These are phyloP conservation scores for Xanthoconium separans DNA, from an alignment of 1,284 basidiomycete genomes.

Conservation along the genomic window DNA sequence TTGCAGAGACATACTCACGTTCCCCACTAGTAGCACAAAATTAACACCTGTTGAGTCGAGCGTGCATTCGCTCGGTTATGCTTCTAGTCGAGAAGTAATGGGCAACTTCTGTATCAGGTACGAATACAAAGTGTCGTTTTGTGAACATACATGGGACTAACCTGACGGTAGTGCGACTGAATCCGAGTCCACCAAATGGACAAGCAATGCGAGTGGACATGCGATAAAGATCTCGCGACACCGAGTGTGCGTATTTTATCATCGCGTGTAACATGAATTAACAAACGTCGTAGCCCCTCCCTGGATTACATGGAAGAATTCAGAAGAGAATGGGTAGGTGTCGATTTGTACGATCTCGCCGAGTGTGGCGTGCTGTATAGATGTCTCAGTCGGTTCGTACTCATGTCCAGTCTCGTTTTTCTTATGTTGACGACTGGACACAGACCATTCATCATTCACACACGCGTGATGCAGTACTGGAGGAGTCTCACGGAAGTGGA, in stretches of 20 bases:
- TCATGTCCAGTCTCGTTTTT: not conserved
- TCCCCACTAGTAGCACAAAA: not conserved
- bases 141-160: not conserved
- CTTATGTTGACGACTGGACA: not conserved
- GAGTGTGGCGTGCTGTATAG: slow-evolving; percentile 2
- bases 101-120: not conserved
- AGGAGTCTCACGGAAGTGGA: not conserved
- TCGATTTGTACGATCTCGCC: slow-evolving; percentile 7
- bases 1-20: not conserved
- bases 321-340: not conserved
- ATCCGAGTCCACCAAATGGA: not conserved
- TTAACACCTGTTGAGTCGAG: not conserved
- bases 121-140: not conserved
- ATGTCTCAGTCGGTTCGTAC: slow-evolving; percentile 16
- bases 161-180: not conserved
- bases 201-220: not conserved
- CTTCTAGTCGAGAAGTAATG: not conserved
- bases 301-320: slow-evolving; percentile 6
- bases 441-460: slow-evolving; percentile 5
- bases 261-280: not conserved
- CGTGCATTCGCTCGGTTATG: not conserved
- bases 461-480: slow-evolving; percentile 1
- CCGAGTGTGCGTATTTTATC: not conserved
- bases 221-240: not conserved
- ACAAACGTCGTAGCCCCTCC: slow-evolving; percentile 5